Conservation (phyloP, 2,329 filamentous ascomycete species). For the Calonectria montana region DNA sequence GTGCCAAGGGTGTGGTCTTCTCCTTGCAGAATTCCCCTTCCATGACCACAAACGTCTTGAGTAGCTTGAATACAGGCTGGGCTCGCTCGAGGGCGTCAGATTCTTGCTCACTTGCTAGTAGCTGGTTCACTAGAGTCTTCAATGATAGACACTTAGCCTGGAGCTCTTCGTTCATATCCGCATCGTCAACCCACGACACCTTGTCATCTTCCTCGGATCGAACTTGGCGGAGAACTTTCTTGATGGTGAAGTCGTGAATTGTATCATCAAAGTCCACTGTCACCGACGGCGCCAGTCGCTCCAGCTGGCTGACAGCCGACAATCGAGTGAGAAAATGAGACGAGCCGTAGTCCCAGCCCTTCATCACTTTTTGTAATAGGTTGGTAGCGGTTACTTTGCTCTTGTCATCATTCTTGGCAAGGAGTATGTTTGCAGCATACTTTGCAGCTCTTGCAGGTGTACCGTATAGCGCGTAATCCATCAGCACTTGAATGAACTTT, state of each 20-base stretch:
- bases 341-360: conserved; percentile 78
- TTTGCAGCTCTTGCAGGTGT: conserved; percentile 87
- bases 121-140: conserved; percentile 86
- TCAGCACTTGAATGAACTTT: conserved; percentile 83
- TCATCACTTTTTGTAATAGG: conserved; percentile 79
- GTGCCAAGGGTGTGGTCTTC: conserved; percentile 78
- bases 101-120: conserved; percentile 70
- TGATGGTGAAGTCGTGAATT: conserved; percentile 82
- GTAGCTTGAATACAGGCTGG: conserved; percentile 78
- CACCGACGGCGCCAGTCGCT: conserved; percentile 78
- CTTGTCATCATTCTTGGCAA: conserved; percentile 79
- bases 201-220: conserved; percentile 70
- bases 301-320: conserved; percentile 78
- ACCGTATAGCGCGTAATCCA: conserved; percentile 85
- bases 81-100: conserved; percentile 69
- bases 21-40: conserved; percentile 85
- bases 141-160: conserved; percentile 86
- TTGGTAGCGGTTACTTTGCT: conserved; percentile 86
- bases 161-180: conserved; percentile 81
- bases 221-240: conserved; percentile 78
- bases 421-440: conserved; percentile 90
- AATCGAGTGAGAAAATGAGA: conserved; percentile 82
- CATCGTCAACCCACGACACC: conserved; percentile 75
- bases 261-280: conserved; percentile 79
- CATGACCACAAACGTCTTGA: conserved; percentile 79